These are phyloP conservation scores for Nigrospora sphaerica DNA, from an alignment of 2,329 filamentous ascomycete species.

Conservation along the genomic window DNA sequence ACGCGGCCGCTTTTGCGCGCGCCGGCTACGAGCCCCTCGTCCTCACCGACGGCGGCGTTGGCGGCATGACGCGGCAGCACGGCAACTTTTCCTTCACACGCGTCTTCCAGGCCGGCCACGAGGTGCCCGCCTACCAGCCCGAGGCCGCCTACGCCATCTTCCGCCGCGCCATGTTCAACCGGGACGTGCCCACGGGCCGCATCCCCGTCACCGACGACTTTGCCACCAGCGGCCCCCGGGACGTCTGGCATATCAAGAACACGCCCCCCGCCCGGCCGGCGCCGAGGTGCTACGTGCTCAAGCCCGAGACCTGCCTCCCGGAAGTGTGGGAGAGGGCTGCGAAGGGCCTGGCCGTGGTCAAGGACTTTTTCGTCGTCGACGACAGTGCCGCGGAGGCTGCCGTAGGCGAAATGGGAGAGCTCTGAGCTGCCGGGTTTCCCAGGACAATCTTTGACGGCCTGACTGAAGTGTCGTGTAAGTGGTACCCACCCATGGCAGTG, in stretches of 20 bases:
- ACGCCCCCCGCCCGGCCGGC: conserved; percentile 6
- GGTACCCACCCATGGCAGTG: too few species aligned
- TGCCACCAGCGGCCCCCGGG: conserved; percentile 16
- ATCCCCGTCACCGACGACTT: conserved; percentile 38
- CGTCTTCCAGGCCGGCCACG: conserved; percentile 51
- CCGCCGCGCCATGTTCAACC: conserved; percentile 41
- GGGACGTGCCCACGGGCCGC: conserved; percentile 43
- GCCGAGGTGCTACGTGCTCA: conserved; percentile 3
- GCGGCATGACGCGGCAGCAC: conserved; percentile 62
- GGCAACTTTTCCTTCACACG: conserved; percentile 59
- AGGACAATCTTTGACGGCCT: too few species aligned
- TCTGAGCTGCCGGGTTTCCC: too few species aligned
- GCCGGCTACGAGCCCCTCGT: conserved; percentile 61
- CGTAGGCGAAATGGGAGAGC: neutral
- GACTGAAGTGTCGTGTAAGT: too few species aligned
- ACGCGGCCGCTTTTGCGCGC: conserved; percentile 31
- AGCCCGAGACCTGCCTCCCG: neutral
- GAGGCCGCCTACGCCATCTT: conserved; percentile 41
- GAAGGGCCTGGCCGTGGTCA: neutral
- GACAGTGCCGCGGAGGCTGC: neutral
- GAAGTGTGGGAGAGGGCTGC: neutral
- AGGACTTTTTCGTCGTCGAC: neutral
- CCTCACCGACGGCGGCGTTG: conserved; percentile 53
- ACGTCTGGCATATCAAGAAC: conserved; percentile 40
- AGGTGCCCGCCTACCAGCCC: conserved; percentile 46